Percentiles rank a stretch among this genome's conserved stretches.
Evolutionary conservation across 805 yeast species (phyloP).

Genomic region (Cyberlindnera xylosilytica): DNA sequence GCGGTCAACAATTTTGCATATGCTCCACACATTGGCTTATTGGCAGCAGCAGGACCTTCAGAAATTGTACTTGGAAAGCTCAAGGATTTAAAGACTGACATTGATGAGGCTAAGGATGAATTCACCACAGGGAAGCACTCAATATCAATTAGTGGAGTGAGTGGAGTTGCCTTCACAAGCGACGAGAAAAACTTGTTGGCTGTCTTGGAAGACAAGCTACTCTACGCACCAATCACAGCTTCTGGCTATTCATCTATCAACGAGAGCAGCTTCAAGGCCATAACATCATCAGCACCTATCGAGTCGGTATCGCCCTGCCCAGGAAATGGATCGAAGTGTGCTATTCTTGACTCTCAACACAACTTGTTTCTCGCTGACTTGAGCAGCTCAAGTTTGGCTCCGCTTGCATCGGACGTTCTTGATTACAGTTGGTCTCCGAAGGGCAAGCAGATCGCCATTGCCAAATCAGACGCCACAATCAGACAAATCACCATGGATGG

Average conservation of each 20-base stretch:
- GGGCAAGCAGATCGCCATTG: constrained; percentile 20
- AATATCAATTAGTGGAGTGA: constrained; percentile 24
- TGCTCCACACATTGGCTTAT: constrained; percentile 30
- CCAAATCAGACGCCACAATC: constrained; percentile 16
- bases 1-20: constrained; percentile 36
- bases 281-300: constrained; percentile 13
- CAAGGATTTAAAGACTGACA: constrained; percentile 30
- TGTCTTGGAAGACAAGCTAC: constrained; percentile 24
- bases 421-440: constrained; percentile 26
- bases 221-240: constrained; percentile 15
- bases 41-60: constrained; percentile 38
- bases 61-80: constrained; percentile 35
- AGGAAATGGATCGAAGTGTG: constrained; percentile 14
- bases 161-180: constrained; percentile 30
- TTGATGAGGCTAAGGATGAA: constrained; percentile 17
- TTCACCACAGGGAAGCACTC: constrained; percentile 22
- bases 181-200: constrained; percentile 32
- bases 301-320: constrained; percentile 26
- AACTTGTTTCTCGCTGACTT: constrained; percentile 19
- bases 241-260: constrained; percentile 2
- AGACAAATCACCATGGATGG: constrained; percentile 15
- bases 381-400: background rate
- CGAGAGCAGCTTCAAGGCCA: constrained; percentile 10
- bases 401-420: constrained; percentile 19
- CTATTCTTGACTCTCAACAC: constrained; percentile 15